Evolutionary conservation across 768 basidiomycete genomes (phyloP).

Genomic region (Chalciporus piperatus): DNA sequence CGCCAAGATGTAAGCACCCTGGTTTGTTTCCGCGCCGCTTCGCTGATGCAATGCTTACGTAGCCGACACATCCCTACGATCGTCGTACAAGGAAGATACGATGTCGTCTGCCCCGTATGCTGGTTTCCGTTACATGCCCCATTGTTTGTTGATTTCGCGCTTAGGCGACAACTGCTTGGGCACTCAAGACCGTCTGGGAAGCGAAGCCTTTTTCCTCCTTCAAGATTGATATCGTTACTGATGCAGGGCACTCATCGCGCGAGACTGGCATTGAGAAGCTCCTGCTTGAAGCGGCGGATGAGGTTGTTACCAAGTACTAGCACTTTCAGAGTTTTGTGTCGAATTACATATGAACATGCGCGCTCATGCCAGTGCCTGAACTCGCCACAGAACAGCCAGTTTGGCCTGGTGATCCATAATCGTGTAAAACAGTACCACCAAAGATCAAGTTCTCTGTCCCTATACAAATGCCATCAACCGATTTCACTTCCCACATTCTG

Average conservation of each 20-base stretch:
- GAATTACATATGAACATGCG: too few species aligned
- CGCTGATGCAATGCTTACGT: constrained; percentile 1
- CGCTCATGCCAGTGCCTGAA: too few species aligned
- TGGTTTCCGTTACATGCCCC: not conserved
- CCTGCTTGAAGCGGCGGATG: constrained; percentile 57
- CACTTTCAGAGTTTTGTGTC: too few species aligned
- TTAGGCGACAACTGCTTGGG: constrained; percentile 77
- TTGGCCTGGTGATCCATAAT: too few species aligned
- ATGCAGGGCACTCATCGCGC: constrained; percentile 82
- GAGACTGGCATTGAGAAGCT: constrained; percentile 69
- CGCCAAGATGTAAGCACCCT: constrained; percentile 70
- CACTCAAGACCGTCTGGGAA: constrained; percentile 80
- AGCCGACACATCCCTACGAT: constrained; percentile 87
- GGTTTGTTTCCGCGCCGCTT: not conserved
- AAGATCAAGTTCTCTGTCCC: too few species aligned
- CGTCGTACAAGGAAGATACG: constrained; percentile 85
- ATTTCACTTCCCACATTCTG: not conserved
- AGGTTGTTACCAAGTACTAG: constrained; percentile 26
- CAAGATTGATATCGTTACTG: constrained; percentile 65
- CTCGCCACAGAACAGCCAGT: too few species aligned
- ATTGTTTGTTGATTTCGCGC: not conserved
- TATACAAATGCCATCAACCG: too few species aligned
- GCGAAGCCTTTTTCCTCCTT: constrained; percentile 47
- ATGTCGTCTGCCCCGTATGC: constrained; percentile 80
- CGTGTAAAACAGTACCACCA: too few species aligned